Evolutionary conservation across 2,329 filamentous ascomycete species (phyloP).

Genomic region (Aureobasidium sp.): DNA sequence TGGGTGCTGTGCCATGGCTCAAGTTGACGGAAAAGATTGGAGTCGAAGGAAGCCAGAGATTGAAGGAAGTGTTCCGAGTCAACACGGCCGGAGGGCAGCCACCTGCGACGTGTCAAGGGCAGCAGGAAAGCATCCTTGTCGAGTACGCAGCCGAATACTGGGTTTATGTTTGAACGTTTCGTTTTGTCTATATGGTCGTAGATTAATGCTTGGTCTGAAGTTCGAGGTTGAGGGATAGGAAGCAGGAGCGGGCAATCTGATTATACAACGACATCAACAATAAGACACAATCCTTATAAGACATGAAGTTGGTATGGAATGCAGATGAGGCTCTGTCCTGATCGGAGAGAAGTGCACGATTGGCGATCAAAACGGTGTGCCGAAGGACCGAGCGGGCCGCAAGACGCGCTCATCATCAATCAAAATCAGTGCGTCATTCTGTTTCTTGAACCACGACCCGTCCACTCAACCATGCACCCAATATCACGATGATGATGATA

Average conservation of each 20-base stretch:
- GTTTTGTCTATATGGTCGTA: not conserved
- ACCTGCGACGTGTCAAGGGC: slow-evolving; percentile 64
- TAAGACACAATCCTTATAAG: not conserved
- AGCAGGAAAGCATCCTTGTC: slow-evolving; percentile 59
- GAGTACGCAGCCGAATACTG: slow-evolving; percentile 78
- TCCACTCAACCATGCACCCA: not conserved
- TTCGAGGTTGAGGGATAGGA: not conserved
- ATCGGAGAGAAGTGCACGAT: slow-evolving; percentile 2
- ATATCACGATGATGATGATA: not conserved
- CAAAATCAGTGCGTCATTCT: not conserved
- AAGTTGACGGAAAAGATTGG: slow-evolving; percentile 51
- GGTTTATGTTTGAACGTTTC: slow-evolving; percentile 38
- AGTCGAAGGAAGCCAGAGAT: slow-evolving; percentile 47
- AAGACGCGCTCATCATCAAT: slow-evolving; percentile 11
- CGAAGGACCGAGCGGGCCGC: slow-evolving; percentile 3
- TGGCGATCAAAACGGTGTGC: slow-evolving; percentile 1
- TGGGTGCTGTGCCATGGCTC: slow-evolving; percentile 73
- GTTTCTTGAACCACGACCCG: not conserved
- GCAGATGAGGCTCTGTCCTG: not conserved
- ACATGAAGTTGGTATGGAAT: not conserved
- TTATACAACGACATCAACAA: not conserved
- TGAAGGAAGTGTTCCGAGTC: slow-evolving; percentile 74
- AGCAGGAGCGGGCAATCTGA: not conserved
- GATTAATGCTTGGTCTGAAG: not conserved
- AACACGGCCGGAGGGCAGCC: slow-evolving; percentile 75